phyloP scores from a whole-genome alignment of 2,329 filamentous ascomycete species.

The Aspergillus hiratsukae region DNA sequence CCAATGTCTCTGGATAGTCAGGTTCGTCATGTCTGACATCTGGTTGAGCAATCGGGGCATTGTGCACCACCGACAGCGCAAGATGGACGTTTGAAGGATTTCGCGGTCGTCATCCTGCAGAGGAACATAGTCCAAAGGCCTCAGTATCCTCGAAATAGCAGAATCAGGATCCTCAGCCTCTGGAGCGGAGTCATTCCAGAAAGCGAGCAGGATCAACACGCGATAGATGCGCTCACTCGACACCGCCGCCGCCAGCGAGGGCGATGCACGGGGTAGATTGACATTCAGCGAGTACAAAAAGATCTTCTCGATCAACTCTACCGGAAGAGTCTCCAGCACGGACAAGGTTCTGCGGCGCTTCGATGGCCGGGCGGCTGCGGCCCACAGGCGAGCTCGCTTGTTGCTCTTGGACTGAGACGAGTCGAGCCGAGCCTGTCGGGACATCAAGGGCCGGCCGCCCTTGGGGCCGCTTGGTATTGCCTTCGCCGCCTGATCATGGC shows the following conservation, averaged over 20 bases:
- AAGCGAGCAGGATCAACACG: conserved; percentile 37
- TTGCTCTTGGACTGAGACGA: conserved; percentile 9
- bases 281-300: conserved; percentile 47
- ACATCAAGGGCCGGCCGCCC: conserved; percentile 14
- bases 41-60: conserved; percentile 28
- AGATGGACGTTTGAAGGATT: conserved; percentile 31
- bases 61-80: conserved; percentile 40
- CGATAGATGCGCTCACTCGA: conserved; percentile 40
- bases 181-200: conserved; percentile 30
- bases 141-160: conserved; percentile 28
- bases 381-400: conserved; percentile 12
- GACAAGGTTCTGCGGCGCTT: conserved; percentile 20
- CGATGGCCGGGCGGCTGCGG: conserved; percentile 4
- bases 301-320: conserved; percentile 50
- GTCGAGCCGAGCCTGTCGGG: conserved; percentile 2
- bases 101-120: conserved; percentile 24
- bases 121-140: conserved; percentile 31
- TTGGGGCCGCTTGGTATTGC: conserved; percentile 12
- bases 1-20: conserved; percentile 34
- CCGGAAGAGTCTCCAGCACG: conserved; percentile 44
- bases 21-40: conserved; percentile 30
- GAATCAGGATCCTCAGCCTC: conserved; percentile 2
- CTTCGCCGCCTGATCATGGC: conserved; percentile 2
- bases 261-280: conserved; percentile 42
- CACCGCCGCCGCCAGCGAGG: conserved; percentile 34